Conservation (phyloP, 495 filamentous ascomycete genomes). For the Podospora fimiseda region DNA sequence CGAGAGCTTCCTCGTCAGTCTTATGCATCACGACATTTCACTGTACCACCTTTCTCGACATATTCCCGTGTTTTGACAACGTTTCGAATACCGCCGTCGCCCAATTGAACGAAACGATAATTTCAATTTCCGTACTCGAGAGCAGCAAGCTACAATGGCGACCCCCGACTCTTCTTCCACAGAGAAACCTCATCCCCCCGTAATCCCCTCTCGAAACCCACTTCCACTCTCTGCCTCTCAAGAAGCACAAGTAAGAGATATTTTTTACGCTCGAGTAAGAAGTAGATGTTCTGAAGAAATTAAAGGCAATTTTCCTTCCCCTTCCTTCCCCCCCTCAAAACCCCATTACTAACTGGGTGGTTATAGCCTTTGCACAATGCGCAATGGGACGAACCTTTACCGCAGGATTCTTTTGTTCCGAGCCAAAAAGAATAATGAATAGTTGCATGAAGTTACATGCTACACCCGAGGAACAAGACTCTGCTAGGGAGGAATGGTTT, state of each 20-base stretch:
- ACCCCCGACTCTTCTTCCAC: too few species aligned
- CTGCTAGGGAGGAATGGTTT: conserved; percentile 93
- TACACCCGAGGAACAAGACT: conserved; percentile 76
- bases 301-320: conserved; percentile 52
- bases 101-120: too few species aligned
- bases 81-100: too few species aligned
- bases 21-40: too few species aligned
- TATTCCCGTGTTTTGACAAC: too few species aligned
- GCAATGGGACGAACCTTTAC: conserved; percentile 77
- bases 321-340: neutral
- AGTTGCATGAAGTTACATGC: conserved; percentile 83
- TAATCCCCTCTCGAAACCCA: conserved; percentile 67
- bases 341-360: neutral
- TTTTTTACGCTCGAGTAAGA: conserved; percentile 85
- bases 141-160: too few species aligned
- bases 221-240: conserved; percentile 87
- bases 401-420: conserved; percentile 76
- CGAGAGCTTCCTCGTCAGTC: too few species aligned
- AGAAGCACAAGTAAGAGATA: conserved; percentile 81
- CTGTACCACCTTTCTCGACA: too few species aligned
- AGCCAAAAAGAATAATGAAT: conserved; percentile 79
- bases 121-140: too few species aligned
- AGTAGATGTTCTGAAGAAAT: conserved; percentile 76
- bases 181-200: neutral
- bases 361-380: conserved; percentile 79